Base-by-base conservation (phyloP, 495 filamentous ascomycete species). In the Penicillium herquei region DNA sequence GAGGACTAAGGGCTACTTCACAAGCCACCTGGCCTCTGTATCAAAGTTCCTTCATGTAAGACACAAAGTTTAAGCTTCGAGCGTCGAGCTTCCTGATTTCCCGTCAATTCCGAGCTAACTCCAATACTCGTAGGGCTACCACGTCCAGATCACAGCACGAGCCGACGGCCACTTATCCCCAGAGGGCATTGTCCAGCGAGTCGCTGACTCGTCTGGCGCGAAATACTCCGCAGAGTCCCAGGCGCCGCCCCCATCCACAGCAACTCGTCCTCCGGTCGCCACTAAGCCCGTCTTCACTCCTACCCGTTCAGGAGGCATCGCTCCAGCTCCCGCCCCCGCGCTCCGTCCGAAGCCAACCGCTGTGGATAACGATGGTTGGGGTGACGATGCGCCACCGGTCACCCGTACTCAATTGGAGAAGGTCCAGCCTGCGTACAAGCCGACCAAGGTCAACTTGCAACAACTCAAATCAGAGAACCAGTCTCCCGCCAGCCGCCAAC, bases 1-100 rank as follows among this genome's bases (percentile, higher is more conserved):
- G 76, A 81, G 92, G 62, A 97, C 92, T 13, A 98, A 98, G 68
- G 94, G 94, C 21, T 98, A 98, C 68, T 99, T 98, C 65, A 97
- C 91, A 34, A 96, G 91, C 66, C 92, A 99, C 75, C 70, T 92
- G 16, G 85, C 90, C 55, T 85, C 90, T 14, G 91, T 97, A 30
- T 86, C 91, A 32, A 96, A 95, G 70, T 79, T 96, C 53, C 79
- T 99, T 26, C 92, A 96, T 76, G 85, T 87, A 72, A 72, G 80
- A 31, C 21, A 6, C 13, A n/a, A 30, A 46, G 26, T 26, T 26
- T 26, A 4, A 26, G 4, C 21, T 26, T 26, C 21, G 21, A 26
- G 21, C 4, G 1, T 26, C 4, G 4, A 26, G 21, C 48, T 16
- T 14, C 46, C 33, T 50, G 33, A 17, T 13, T 21, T 16, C 45